Evolutionary conservation across 495 filamentous ascomycete genomes (phyloP).

Genomic region (Daldinia bambusicola): DNA sequence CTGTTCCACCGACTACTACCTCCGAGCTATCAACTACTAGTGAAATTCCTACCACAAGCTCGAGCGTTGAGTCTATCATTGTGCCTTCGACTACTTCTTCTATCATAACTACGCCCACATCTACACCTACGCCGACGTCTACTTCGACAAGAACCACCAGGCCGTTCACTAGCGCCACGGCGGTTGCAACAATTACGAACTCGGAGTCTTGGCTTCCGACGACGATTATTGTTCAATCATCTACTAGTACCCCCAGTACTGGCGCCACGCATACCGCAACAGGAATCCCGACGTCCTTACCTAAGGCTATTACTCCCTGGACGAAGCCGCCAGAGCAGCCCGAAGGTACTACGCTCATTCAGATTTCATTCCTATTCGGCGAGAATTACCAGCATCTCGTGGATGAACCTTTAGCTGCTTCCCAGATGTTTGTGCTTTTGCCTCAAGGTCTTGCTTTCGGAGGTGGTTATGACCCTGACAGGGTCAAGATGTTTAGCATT

Average conservation of each 20-base stretch:
- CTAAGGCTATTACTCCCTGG: constrained; percentile 76
- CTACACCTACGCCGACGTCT: constrained; percentile 23
- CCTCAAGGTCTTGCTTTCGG: constrained; percentile 79
- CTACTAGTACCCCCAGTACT: constrained; percentile 46
- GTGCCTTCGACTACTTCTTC: constrained; percentile 13
- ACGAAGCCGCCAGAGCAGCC: constrained; percentile 57
- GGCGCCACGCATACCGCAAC: constrained; percentile 44
- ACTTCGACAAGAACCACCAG: constrained; percentile 24
- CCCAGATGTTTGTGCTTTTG: constrained; percentile 87
- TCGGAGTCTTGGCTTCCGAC: constrained; percentile 57
- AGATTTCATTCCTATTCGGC: constrained; percentile 82
- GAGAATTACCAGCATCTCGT: constrained; percentile 89
- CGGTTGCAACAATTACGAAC: constrained; percentile 54
- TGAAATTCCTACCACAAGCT: constrained; percentile 13
- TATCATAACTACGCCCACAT: not conserved
- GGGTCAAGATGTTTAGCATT: constrained; percentile 76
- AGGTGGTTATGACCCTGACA: constrained; percentile 57
- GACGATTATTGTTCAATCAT: constrained; percentile 55
- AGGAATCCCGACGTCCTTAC: constrained; percentile 70
- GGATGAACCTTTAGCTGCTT: constrained; percentile 70
- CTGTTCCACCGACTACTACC: constrained; percentile 32
- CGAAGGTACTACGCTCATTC: constrained; percentile 71
- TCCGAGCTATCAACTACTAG: constrained; percentile 18
- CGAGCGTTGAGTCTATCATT: constrained; percentile 19
- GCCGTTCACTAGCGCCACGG: constrained; percentile 48